Conservation (phyloP, 306 rosid genomes). For the Lathyrus tuberosus region DNA sequence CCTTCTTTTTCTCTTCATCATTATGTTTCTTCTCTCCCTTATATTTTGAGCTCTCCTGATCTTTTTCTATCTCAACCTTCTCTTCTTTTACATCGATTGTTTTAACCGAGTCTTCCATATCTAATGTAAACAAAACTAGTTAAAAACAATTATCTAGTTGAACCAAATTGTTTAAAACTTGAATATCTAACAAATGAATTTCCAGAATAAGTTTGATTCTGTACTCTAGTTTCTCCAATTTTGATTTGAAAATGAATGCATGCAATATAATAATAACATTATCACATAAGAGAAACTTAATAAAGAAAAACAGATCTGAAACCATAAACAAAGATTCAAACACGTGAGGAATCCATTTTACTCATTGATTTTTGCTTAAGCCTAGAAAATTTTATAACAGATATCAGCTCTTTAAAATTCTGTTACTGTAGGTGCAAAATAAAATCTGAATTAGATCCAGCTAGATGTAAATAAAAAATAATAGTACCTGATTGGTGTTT, state of each 20-base stretch:
- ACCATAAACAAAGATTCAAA: background rate
- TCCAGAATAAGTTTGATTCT: too few species aligned
- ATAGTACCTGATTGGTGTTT: background rate
- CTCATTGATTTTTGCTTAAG: background rate
- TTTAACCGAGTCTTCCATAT: constrained; percentile 53
- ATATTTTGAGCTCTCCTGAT: constrained; percentile 46
- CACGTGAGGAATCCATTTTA: background rate
- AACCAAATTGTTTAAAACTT: too few species aligned
- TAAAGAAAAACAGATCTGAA: background rate
- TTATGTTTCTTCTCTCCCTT: constrained; percentile 48
- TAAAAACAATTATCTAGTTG: too few species aligned
- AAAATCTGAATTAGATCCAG: too few species aligned
- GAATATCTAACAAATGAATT: too few species aligned
- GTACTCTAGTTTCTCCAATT: too few species aligned
- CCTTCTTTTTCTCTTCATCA: constrained; percentile 8
- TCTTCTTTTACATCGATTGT: constrained; percentile 42
- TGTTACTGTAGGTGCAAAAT: too few species aligned
- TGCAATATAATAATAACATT: too few species aligned
- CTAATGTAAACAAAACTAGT: background rate
- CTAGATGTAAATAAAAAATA: background rate
- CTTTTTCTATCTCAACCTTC: constrained; percentile 44
- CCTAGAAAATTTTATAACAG: too few species aligned
- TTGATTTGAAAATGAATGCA: background rate
- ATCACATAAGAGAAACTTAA: background rate
- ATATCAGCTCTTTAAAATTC: too few species aligned